Evolutionary conservation across 768 basidiomycete genomes (phyloP).

Genomic region (Mycena metata): DNA sequence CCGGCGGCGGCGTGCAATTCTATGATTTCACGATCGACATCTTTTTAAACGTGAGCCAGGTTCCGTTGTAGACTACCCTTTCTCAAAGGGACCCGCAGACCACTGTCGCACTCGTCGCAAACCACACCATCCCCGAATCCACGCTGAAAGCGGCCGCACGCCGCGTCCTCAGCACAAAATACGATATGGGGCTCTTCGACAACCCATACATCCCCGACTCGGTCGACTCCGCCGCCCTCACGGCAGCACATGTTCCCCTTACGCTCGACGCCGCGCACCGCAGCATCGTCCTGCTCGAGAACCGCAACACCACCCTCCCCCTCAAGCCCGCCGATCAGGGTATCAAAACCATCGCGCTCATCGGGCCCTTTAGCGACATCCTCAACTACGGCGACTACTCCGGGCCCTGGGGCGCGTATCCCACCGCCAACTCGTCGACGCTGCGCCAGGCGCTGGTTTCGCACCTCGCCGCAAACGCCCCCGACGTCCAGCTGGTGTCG

Average conservation of each 20-base stretch:
- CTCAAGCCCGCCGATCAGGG: conserved; percentile 37
- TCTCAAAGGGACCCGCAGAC: conserved; percentile 4
- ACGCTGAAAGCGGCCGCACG: conserved; percentile 40
- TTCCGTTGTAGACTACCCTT: neutral
- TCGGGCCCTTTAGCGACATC: conserved; percentile 43
- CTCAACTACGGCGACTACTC: conserved; percentile 45
- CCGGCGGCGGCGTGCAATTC: conserved; percentile 43
- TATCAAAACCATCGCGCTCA: conserved; percentile 41
- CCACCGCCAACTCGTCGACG: conserved; percentile 38
- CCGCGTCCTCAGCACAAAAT: conserved; percentile 40
- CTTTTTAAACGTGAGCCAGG: conserved; percentile 38
- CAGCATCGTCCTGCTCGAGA: conserved; percentile 44
- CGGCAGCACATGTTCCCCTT: conserved; percentile 39
- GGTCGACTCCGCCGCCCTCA: conserved; percentile 37
- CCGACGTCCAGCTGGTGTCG: conserved; percentile 37
- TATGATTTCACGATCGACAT: conserved; percentile 42
- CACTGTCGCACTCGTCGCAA: conserved; percentile 39
- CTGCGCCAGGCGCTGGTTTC: conserved; percentile 40
- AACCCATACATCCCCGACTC: conserved; percentile 37
- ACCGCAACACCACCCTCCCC: conserved; percentile 41
- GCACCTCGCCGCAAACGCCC: conserved; percentile 31
- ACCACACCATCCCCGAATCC: conserved; percentile 36
- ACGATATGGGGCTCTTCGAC: conserved; percentile 41
- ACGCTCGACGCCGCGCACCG: conserved; percentile 43
- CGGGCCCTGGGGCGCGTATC: conserved; percentile 42